Evolutionary conservation across 495 filamentous ascomycete species (phyloP), one percentile per base, ranked within the genome.

Genomic region (Lasiosphaeriaceae sp.): DNA sequence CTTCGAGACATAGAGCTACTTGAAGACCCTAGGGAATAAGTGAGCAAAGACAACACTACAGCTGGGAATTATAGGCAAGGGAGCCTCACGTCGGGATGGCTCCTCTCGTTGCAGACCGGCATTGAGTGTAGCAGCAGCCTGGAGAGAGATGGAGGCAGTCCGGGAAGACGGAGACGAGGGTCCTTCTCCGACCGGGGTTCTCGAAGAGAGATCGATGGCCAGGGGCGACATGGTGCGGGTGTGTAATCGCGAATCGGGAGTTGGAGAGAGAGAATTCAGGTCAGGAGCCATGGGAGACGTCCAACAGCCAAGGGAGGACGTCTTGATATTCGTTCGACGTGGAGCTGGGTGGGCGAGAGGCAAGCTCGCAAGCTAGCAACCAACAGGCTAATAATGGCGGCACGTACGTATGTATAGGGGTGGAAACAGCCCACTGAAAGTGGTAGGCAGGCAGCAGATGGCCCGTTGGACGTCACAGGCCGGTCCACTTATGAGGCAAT

Each of bases 201-300:
- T 60, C 63, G 68, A n/a, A n/a, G n/a, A 23, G 73, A 73, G 45
- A 66, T 73, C 21, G 77, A 80, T 47, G 70, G 76, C n/a, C 77
- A 78, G 50, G 64, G 82, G 47, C 50, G 58, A 62, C 58, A 70
- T 66, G 48, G 55, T 66, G 46, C 61, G 66, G 56, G 67, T 51
- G 23, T 58, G 71, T 70, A 23, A 48, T 60, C 44, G 16, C 3
- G 31, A 22, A n/a, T 34, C 37, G 12, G 64, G 56, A 17, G 70
- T 62, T 49, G 83, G 78, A 50, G 87, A 86, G 34, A 91, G 80
- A 34, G 87, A 90, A 67, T 92, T 91, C 57, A 91, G 74, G 73
- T 91, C 87, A 31, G 88, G 88, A 46, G 61, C 61, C 61, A 64
- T 64, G 46, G 39, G n/a, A 14, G 8, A 16, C 16, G 39, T 11